Percentiles rank a stretch among this genome's conserved stretches.
Conservation (phyloP, 1,139 yeast genomes). For the Eremothecium gossypii region DNA sequence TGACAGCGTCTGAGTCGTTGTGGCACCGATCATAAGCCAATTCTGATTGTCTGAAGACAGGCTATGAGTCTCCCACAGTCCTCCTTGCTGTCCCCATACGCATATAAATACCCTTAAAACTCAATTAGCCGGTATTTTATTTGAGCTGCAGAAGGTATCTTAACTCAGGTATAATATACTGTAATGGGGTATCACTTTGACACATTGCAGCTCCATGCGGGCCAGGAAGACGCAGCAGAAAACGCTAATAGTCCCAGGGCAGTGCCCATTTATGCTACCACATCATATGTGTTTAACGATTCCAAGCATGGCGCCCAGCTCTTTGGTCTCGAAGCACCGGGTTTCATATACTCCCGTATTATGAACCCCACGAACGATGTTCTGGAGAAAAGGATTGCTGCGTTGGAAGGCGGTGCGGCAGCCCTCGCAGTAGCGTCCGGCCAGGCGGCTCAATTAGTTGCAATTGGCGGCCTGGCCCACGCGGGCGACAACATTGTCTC, state of each 20-base stretch:
- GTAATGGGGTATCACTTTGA: conserved; percentile 60
- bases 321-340: conserved; percentile 74
- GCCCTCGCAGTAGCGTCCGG: conserved; percentile 92
- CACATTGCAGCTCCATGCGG: conserved; percentile 91
- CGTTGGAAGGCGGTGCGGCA: conserved; percentile 85
- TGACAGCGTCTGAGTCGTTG: no score
- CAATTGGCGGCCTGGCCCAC: conserved; percentile 76
- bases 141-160: no score
- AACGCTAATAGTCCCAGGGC: conserved; percentile 61
- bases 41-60: no score
- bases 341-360: conserved; percentile 80
- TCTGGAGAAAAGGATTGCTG: conserved; percentile 85
- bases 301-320: conserved; percentile 88
- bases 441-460: conserved; percentile 87
- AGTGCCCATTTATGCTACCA: conserved; percentile 82
- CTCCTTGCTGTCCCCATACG: no score
- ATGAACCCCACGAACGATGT: conserved; percentile 90
- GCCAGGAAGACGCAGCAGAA: conserved; percentile 60
- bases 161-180: not conserved
- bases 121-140: no score
- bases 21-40: no score
- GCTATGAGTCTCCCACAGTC: no score
- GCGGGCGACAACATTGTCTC: conserved; percentile 84
- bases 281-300: conserved; percentile 77
- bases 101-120: no score